A percentile compares a stretch with the other conserved stretches of the same genome.
Evolutionary conservation across 1,284 basidiomycete genomes (phyloP).

Genomic region (Mycena citricolor): DNA sequence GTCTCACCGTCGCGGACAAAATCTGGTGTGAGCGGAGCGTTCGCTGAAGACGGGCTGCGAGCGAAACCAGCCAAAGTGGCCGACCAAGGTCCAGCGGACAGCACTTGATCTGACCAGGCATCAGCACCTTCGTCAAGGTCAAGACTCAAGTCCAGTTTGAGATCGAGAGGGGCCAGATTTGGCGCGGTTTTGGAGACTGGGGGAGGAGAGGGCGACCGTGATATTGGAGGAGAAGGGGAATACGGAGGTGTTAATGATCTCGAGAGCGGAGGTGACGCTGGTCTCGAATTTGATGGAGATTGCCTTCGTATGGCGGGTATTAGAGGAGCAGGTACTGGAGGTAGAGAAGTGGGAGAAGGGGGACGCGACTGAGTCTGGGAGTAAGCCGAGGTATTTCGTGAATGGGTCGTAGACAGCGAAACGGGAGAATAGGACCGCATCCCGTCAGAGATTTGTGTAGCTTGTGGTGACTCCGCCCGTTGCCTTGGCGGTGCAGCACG

Average conservation of each 20-base stretch:
- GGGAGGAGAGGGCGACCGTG: slow-evolving; percentile 8
- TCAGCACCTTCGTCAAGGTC: slow-evolving; percentile 9
- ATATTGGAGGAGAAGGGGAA: slow-evolving; percentile 2
- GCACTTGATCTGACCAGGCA: slow-evolving; percentile 20
- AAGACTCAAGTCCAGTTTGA: slow-evolving; percentile 14
- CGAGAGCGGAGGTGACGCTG: background rate
- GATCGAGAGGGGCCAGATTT: slow-evolving; percentile 13
- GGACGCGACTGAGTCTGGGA: background rate
- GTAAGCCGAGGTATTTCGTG: background rate
- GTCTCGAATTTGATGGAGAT: background rate
- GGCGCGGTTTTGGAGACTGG: slow-evolving; percentile 1
- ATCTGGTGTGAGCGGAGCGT: too few relatives aligned
- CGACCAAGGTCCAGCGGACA: slow-evolving; percentile 20
- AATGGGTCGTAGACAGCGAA: background rate
- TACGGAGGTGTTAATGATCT: background rate
- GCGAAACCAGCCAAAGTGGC: background rate
- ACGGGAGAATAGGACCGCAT: too few relatives aligned
- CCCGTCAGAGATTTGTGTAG: too few relatives aligned
- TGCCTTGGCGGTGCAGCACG: too few relatives aligned
- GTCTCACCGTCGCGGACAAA: too few relatives aligned
- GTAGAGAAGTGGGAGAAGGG: background rate
- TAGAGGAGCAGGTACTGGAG: background rate
- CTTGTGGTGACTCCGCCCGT: too few relatives aligned
- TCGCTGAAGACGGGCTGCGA: too few relatives aligned
- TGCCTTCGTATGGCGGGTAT: background rate